Percentiles rank a stretch among this genome's conserved stretches.
Conservation (phyloP, 2,329 filamentous ascomycete species). For the Ascosphaera aggregata region DNA sequence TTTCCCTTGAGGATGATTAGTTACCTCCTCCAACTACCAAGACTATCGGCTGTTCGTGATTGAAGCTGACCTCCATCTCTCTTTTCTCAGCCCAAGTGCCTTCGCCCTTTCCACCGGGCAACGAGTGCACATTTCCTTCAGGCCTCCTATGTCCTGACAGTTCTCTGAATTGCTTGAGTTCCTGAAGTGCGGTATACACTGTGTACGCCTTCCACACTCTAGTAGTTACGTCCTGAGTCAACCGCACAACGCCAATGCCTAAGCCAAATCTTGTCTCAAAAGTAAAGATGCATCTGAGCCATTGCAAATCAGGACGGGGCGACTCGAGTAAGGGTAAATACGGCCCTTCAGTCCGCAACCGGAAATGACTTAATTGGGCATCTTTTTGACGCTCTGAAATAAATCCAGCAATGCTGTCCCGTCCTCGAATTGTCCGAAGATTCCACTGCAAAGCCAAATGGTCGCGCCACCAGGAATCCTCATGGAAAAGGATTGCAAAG, state of each 20-base stretch:
- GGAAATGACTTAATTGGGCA: constrained; percentile 11
- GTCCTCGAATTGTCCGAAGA: constrained; percentile 14
- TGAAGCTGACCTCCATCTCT: constrained; percentile 12
- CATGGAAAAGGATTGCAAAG: constrained; percentile 11
- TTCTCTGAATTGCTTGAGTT: constrained; percentile 14
- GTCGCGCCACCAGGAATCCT: constrained; percentile 20
- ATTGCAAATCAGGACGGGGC: constrained; percentile 11
- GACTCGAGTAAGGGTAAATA: constrained; percentile 11
- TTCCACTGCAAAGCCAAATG: constrained; percentile 19
- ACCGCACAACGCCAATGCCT: constrained; percentile 15
- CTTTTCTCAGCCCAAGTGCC: constrained; percentile 18
- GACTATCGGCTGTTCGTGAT: constrained; percentile 16
- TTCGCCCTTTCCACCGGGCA: constrained; percentile 11
- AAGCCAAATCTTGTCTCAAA: constrained; percentile 16
- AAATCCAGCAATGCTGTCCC: constrained; percentile 12
- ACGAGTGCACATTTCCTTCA: constrained; percentile 13
- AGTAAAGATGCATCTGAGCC: constrained; percentile 18
- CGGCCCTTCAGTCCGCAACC: constrained; percentile 13
- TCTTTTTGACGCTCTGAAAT: constrained; percentile 10
- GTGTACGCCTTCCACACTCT: constrained; percentile 16
- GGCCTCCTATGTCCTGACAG: constrained; percentile 12
- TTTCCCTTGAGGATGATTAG: neutral
- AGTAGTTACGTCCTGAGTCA: constrained; percentile 10
- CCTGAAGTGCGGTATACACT: constrained; percentile 17
- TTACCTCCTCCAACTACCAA: constrained; percentile 20